Evolutionary conservation across 805 yeast species (phyloP), one percentile per base, ranked within the genome.

Genomic region (Wickerhamomyces chambardii): DNA sequence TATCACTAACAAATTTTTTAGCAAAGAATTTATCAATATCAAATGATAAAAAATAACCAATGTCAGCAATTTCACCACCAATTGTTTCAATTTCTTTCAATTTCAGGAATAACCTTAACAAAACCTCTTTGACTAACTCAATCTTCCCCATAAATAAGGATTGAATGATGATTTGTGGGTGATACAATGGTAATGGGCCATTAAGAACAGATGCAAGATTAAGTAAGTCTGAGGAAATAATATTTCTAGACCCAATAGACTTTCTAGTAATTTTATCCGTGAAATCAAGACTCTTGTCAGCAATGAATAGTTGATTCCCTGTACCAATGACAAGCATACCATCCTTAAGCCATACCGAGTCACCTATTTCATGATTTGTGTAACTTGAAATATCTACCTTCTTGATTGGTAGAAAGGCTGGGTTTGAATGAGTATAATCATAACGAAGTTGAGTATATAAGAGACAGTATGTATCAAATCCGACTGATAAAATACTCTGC

Each of bases 111-210:
- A 89, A 56, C 17, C 64, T 57, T 11, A 71, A 58, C 15, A 90
- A 48, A 1, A 89, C 64, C 28, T 65, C 68, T 40, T 74, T 68
- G 2, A 76, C 89, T 3, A 75, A 49, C 10, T 61, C 58, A 12
- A 70, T 43, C 41, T 79, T 76, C 19, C 78, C 79, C 44, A 75
- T 70, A 46, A 81, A 77, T 15, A 89, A 53, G 5, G 78, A 62
- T 53, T 89, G 95, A 31, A 86, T 78, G 32, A 89, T 56, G 35
- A 85, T 70, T 54, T 87, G 95, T 0, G 97, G 97, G 50, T 90
- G 97, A 46, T 84, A 89, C 1, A 86, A 59, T 0, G 97, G 96
- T 14, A 90, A 55, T 0, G 94, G 92, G 24, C 97, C 97, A 58
- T 89, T 89, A 36, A 89, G 59, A 5, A 87, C 78, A 14, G 84